Evolutionary conservation across 2,329 filamentous ascomycete species (phyloP), one percentile per base, ranked within the genome.

Genomic region (Westerdykella aurantiaca): DNA sequence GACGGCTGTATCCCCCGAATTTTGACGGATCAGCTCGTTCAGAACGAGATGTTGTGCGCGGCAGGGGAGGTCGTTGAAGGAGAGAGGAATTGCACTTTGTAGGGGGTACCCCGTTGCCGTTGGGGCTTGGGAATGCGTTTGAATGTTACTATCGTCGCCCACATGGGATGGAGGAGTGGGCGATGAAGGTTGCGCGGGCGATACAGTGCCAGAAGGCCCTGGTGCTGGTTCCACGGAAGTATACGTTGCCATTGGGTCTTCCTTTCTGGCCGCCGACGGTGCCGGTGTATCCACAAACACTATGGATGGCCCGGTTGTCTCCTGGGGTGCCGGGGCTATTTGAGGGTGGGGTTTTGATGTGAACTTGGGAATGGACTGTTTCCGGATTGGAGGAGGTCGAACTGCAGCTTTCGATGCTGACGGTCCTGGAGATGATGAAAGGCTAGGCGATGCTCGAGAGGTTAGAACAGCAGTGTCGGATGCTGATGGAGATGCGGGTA

Each of bases 21-120:
- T 52, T 17, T 45, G 44, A 3, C 77, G 74, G 71, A 95, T 89
- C 51, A 94, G 70, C 64, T 95, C 88, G 62, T 95, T 95, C 13
- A 95, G 69, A 22, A 95, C 90, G 31, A 94, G 69, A 64, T 95
- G 87, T 63, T 94, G 88, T 2, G 88, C 88, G 13, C 87, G 81
- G 56, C 85, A 87, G 0, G 88, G 88, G 4, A 95, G 72, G 58
- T 94, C 87, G 56, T 95, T 94, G 72, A 95, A 95, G 2, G 82
- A 88, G 2, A 94, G 72, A 0, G 87, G 78, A 3, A 88, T 67
- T 2, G 79, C 75, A 41, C 82, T 80, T 17, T 79, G 78, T 3
- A 79, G 77, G 0, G 76, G 75, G 50, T 71, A 79, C 7, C 75
- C 75, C 45, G 56, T 58, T 37, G 63, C 63, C n/a, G 23, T 10